Evolutionary conservation across 2,329 filamentous ascomycete genomes (phyloP).

Genomic region (Neofusicoccum sp.): DNA sequence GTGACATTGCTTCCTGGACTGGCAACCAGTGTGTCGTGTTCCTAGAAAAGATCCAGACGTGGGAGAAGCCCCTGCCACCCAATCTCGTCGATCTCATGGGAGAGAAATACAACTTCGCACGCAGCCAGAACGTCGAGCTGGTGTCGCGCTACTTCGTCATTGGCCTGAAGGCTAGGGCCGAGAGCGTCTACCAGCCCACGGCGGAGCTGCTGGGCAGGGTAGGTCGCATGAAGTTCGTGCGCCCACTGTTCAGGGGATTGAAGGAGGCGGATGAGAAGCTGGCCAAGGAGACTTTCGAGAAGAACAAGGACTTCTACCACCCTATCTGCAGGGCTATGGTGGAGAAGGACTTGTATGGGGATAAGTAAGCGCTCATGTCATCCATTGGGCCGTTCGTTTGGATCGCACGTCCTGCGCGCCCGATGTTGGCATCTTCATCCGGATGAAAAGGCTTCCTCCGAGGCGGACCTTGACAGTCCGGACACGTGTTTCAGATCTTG

Average conservation of each 20-base stretch:
- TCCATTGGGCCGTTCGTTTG: too few species aligned
- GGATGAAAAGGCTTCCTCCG: too few species aligned
- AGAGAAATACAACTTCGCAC: slow-evolving; percentile 67
- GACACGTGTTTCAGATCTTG: too few species aligned
- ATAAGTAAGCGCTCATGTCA: background rate
- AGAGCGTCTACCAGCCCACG: slow-evolving; percentile 66
- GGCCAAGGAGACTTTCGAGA: slow-evolving; percentile 79
- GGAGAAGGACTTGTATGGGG: slow-evolving; percentile 72
- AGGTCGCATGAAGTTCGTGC: slow-evolving; percentile 95
- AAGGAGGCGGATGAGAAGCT: slow-evolving; percentile 71
- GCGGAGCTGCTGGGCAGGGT: slow-evolving; percentile 75
- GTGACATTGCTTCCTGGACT: slow-evolving; percentile 71
- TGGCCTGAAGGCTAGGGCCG: slow-evolving; percentile 71
- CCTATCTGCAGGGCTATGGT: slow-evolving; percentile 84
- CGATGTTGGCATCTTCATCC: too few species aligned
- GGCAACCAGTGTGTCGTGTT: slow-evolving; percentile 92
- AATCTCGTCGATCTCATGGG: slow-evolving; percentile 71
- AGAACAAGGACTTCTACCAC: slow-evolving; percentile 90
- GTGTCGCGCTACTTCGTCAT: slow-evolving; percentile 76
- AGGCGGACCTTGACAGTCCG: too few species aligned
- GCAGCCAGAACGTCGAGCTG: slow-evolving; percentile 84
- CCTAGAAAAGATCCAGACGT: slow-evolving; percentile 73
- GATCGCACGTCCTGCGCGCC: too few species aligned
- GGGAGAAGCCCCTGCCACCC: slow-evolving; percentile 61
- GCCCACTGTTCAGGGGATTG: slow-evolving; percentile 76